Conservation (phyloP, 2,329 filamentous ascomycete species). For the Colletotrichum sp. region DNA sequence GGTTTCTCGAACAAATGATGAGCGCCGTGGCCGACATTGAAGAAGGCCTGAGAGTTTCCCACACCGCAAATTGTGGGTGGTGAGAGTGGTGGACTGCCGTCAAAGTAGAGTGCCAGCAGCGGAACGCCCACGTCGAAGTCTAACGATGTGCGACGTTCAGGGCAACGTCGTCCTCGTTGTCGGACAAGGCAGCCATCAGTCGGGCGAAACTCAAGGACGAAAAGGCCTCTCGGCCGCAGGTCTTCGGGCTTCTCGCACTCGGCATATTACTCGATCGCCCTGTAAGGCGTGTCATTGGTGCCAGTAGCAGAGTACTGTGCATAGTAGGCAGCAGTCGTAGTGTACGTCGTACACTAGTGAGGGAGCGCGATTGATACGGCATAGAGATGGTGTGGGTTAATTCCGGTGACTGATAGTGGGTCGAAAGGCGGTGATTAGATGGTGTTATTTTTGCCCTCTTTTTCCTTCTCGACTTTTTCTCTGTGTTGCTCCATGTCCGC, state of each 20-base stretch:
- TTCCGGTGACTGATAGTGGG: background rate
- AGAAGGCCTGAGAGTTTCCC: background rate
- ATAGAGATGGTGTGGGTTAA: background rate
- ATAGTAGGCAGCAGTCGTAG: background rate
- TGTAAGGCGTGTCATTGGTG: background rate
- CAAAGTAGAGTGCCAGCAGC: background rate
- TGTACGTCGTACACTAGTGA: background rate
- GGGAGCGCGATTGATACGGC: background rate
- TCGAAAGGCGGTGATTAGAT: background rate
- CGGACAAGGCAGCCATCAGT: background rate
- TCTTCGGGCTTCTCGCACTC: background rate
- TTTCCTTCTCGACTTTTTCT: slow-evolving; percentile 3
- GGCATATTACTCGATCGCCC: background rate
- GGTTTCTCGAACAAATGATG: background rate
- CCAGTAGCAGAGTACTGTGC: background rate
- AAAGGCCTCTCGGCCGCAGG: background rate
- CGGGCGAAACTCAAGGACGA: background rate
- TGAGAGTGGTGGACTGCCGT: background rate
- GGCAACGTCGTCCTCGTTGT: background rate
- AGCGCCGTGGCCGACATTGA: background rate
- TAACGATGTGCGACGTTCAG: background rate
- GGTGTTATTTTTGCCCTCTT: background rate
- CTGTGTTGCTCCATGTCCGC: background rate
- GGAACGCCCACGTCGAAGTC: background rate
- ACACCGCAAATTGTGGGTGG: background rate